Percentiles rank a stretch among this genome's conserved stretches.
These are phyloP conservation scores for Neurospora discreta DNA, from an alignment of 495 filamentous ascomycete species.

Conservation along the genomic window DNA sequence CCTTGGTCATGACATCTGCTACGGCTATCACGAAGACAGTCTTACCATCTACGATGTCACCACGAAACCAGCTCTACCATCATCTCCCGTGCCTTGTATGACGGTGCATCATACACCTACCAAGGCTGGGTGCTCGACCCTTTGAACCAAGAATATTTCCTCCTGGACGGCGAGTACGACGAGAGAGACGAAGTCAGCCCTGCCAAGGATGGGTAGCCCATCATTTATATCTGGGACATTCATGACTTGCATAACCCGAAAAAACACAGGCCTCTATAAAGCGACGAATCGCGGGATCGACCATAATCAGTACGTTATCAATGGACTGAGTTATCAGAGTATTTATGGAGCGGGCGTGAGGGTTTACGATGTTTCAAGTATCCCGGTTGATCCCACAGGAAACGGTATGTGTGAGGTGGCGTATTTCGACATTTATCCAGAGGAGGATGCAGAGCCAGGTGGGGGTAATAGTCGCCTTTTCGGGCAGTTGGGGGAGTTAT, in stretches of 20 bases:
- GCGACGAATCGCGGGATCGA: slow-evolving; percentile 40
- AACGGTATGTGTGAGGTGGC: slow-evolving; percentile 38
- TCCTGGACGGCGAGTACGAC: slow-evolving; percentile 52
- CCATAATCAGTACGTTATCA: slow-evolving; percentile 50
- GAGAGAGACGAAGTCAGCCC: slow-evolving; percentile 37
- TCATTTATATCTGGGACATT: slow-evolving; percentile 49
- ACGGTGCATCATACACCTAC: slow-evolving; percentile 48
- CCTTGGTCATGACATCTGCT: slow-evolving; percentile 47
- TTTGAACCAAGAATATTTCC: slow-evolving; percentile 39
- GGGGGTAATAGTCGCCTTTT: slow-evolving; percentile 36
- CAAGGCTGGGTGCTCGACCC: slow-evolving; percentile 50
- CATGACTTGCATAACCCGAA: slow-evolving; percentile 36
- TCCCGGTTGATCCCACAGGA: slow-evolving; percentile 44
- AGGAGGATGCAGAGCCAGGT: slow-evolving; percentile 38
- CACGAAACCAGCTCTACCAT: slow-evolving; percentile 36
- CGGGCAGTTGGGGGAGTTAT: slow-evolving; percentile 44
- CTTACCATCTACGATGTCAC: slow-evolving; percentile 47
- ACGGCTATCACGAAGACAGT: slow-evolving; percentile 45
- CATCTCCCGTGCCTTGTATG: slow-evolving; percentile 46
- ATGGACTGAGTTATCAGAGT: slow-evolving; percentile 43
- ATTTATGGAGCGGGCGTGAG: slow-evolving; percentile 50
- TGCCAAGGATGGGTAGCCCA: slow-evolving; percentile 33
- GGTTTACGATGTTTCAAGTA: slow-evolving; percentile 43
- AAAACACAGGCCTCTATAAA: slow-evolving; percentile 44
- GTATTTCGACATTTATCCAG: slow-evolving; percentile 51